phyloP scores from a whole-genome alignment of 495 filamentous ascomycete genomes.

The Saxispiralis lemnorum region DNA sequence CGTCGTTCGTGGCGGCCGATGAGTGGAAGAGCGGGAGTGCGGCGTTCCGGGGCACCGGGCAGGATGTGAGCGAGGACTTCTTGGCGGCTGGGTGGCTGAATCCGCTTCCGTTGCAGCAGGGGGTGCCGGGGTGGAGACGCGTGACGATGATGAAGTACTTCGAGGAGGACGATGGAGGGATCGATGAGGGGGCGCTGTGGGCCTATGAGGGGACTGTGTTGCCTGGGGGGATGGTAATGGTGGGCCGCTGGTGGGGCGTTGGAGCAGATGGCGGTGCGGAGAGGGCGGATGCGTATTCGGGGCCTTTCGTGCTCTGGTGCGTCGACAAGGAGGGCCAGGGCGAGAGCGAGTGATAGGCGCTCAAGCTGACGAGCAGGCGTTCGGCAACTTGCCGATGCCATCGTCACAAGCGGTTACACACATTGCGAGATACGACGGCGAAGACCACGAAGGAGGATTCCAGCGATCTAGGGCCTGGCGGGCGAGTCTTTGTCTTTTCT shows the following conservation, averaged over 20 bases:
- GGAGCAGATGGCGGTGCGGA: conserved; percentile 3
- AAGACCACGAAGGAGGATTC: too few species aligned
- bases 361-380: background rate
- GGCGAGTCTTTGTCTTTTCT: too few species aligned
- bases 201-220: conserved; percentile 28
- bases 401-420: background rate
- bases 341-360: conserved; percentile 1
- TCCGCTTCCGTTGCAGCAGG: conserved; percentile 20
- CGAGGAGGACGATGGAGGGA: conserved; percentile 5
- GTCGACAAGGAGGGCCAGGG: conserved; percentile 1
- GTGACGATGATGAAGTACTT: conserved; percentile 26
- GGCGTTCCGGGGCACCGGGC: conserved; percentile 14
- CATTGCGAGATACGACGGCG: too few species aligned
- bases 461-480: too few species aligned
- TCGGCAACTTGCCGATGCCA: background rate
- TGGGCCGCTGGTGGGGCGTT: conserved; percentile 24
- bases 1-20: too few species aligned
- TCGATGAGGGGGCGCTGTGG: conserved; percentile 19
- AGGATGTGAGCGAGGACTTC: conserved; percentile 18
- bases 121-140: conserved; percentile 24
- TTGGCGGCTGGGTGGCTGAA: conserved; percentile 21
- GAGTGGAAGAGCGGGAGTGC: too few species aligned
- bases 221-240: conserved; percentile 24
- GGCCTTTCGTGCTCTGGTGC: conserved; percentile 20
- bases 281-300: conserved; percentile 8